Evolutionary conservation across 2,329 filamentous ascomycete species (phyloP).

Genomic region (Ophiostoma piceae): DNA sequence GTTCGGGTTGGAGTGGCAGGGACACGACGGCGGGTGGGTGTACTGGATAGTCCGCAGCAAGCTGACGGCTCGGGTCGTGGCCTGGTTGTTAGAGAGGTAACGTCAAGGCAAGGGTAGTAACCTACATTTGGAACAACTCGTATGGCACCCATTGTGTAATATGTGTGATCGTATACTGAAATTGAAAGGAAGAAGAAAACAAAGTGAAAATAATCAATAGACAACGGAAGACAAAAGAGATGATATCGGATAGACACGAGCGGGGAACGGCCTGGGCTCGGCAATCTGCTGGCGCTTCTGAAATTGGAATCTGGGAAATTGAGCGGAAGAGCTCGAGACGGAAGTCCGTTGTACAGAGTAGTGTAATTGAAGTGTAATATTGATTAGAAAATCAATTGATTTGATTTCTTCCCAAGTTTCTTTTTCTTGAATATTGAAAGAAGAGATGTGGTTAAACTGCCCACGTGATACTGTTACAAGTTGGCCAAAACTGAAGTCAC

Average conservation of each 20-base stretch:
- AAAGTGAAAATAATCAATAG: background rate
- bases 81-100: conserved; percentile 36
- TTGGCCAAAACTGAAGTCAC: background rate
- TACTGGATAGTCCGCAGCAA: conserved; percentile 87
- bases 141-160: conserved; percentile 26
- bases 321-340: background rate
- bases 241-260: background rate
- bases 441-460: background rate
- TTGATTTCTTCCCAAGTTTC: no score
- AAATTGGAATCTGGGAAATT: background rate
- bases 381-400: background rate
- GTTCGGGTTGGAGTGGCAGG: conserved; percentile 84
- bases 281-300: conserved; percentile 8
- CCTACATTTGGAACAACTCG: conserved; percentile 34
- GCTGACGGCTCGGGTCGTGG: conserved; percentile 60
- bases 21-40: conserved; percentile 79
- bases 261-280: conserved; percentile 18
- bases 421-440: no score
- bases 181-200: background rate
- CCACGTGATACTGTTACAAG: background rate
- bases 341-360: background rate
- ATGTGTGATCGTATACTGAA: background rate
- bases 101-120: no score
- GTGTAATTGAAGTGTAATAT: background rate
- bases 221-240: background rate